Conservation (phyloP, 148 eudicot genomes). For the Mesembryanthemum crystallinum region DNA sequence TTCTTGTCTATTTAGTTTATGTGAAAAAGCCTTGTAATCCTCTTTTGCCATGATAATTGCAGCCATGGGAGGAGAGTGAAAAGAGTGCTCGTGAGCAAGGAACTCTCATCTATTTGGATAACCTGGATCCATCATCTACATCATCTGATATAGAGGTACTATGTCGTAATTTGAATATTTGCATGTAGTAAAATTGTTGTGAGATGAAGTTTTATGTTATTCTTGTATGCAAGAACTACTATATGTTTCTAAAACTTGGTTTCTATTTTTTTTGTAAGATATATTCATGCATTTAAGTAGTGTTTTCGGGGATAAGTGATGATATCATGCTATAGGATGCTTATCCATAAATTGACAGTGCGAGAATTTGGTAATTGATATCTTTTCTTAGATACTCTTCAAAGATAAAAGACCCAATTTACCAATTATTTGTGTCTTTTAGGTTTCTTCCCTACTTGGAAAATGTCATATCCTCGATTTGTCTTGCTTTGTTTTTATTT, state of each 20-base stretch:
- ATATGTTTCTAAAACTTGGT: not conserved
- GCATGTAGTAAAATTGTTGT: too few relatives aligned
- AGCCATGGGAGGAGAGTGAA: constrained; percentile 51
- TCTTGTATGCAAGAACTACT: not conserved
- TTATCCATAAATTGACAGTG: too few relatives aligned
- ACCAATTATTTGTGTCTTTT: too few relatives aligned
- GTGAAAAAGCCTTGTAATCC: not conserved
- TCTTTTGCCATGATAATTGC: constrained; percentile 7
- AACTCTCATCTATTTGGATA: constrained; percentile 44
- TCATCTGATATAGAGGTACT: constrained; percentile 58
- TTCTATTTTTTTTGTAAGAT: not conserved
- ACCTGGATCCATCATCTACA: constrained; percentile 49
- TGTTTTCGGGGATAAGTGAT: not conserved
- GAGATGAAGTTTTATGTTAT: not conserved
- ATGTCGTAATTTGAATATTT: not conserved
- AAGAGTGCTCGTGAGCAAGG: constrained; percentile 40
- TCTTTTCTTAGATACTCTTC: too few relatives aligned
- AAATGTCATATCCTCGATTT: too few relatives aligned
- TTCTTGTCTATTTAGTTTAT: not conserved
- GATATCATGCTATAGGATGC: too few relatives aligned
- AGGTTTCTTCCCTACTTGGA: too few relatives aligned
- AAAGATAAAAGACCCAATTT: too few relatives aligned
- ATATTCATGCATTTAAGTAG: not conserved
- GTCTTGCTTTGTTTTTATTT: too few relatives aligned
- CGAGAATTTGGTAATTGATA: too few relatives aligned